A percentile compares a stretch with the other conserved stretches of the same genome.
Evolutionary conservation across 2,329 filamentous ascomycete species (phyloP).

Genomic region (Hortaea werneckii): DNA sequence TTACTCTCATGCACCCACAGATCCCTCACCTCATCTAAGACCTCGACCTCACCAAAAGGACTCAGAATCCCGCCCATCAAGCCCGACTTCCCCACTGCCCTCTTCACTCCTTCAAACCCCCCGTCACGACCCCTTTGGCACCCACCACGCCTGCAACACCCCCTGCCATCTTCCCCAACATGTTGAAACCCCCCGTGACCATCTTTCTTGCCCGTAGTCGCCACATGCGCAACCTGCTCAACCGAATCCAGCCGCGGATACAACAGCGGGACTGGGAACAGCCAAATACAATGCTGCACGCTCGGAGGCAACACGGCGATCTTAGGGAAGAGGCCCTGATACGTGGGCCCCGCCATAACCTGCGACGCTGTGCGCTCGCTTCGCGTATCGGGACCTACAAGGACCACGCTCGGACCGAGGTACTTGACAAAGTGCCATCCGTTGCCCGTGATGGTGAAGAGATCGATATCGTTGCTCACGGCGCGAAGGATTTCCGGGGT

Average conservation of each 20-base stretch:
- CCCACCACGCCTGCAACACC: slow-evolving; percentile 92
- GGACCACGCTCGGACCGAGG: slow-evolving; percentile 79
- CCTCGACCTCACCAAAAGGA: slow-evolving; percentile 91
- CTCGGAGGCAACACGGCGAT: slow-evolving; percentile 80
- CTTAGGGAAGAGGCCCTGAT: slow-evolving; percentile 95
- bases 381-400: slow-evolving; percentile 82
- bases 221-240: slow-evolving; percentile 80
- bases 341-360: slow-evolving; percentile 91
- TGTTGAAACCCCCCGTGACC: slow-evolving; percentile 91
- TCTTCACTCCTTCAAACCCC: slow-evolving; percentile 94
- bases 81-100: slow-evolving; percentile 87
- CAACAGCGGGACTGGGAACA: slow-evolving; percentile 80
- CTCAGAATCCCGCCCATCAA: slow-evolving; percentile 93
- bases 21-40: slow-evolving; percentile 87
- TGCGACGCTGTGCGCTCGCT: slow-evolving; percentile 84
- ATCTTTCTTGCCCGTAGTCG: slow-evolving; percentile 90
- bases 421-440: slow-evolving; percentile 99
- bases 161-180: slow-evolving; percentile 88
- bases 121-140: slow-evolving; percentile 82
- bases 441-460: slow-evolving; percentile 94
- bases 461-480: slow-evolving; percentile 74
- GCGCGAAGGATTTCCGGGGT: slow-evolving; percentile 88
- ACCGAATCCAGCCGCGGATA: slow-evolving; percentile 88
- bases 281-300: slow-evolving; percentile 95
- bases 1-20: slow-evolving; percentile 98